phyloP scores from a whole-genome alignment of 805 yeast genomes.

The Pichia paraexigua region DNA sequence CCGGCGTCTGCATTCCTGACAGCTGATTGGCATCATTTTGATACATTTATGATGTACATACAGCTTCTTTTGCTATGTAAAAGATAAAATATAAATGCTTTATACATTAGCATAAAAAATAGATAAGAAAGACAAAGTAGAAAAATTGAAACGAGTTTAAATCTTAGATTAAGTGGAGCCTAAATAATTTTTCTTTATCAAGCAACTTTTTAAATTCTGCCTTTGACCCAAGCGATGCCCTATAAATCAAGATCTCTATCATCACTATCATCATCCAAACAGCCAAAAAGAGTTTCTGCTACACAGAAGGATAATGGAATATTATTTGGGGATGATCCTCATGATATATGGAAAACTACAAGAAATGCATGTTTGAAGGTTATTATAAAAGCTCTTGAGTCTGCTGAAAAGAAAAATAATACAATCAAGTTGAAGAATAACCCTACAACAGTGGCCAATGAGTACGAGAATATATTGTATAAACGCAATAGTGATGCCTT shows the following conservation, averaged over 20 bases:
- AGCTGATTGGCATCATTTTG: not conserved
- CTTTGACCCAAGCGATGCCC: slow-evolving; percentile 16
- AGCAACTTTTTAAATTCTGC: no score
- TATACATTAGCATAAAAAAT: no score
- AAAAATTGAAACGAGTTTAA: no score
- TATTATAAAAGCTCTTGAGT: slow-evolving; percentile 13
- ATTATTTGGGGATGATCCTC: slow-evolving; percentile 5
- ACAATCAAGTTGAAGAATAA: not conserved
- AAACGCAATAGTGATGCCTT: slow-evolving; percentile 12
- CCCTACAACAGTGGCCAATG: slow-evolving; percentile 10
- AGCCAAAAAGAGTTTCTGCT: not conserved
- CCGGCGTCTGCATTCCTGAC: not conserved
- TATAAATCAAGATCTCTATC: slow-evolving; percentile 29
- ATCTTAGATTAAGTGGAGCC: no score
- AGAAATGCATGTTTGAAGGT: slow-evolving; percentile 20
- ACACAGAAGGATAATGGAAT: not conserved
- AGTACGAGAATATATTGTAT: slow-evolving; percentile 22
- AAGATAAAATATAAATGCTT: no score
- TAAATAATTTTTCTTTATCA: no score
- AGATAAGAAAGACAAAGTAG: not conserved
- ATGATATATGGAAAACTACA: slow-evolving; percentile 14
- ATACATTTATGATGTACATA: no score
- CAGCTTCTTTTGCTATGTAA: no score
- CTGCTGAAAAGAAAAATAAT: slow-evolving; percentile 1
- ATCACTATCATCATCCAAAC: slow-evolving; percentile 36